Conservation (phyloP, 139 green algal genomes). For the Coelastrella sp. region DNA sequence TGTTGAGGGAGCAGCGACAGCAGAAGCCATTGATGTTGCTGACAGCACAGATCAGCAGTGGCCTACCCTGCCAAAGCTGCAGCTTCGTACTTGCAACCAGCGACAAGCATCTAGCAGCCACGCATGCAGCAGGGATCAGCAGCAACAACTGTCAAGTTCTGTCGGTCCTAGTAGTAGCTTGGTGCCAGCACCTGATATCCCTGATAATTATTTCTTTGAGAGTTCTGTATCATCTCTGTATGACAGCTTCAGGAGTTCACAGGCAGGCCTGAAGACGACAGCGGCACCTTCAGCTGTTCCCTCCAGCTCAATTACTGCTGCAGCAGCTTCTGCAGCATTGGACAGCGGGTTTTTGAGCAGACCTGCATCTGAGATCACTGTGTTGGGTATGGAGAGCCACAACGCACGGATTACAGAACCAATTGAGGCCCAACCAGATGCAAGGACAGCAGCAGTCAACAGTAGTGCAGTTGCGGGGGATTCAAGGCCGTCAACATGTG, state of each 20-base stretch:
- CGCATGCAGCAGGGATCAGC: neutral
- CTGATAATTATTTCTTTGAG: neutral
- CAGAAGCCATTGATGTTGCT: too few relatives aligned
- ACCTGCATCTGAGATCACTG: neutral
- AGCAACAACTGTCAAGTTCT: constrained; percentile 1
- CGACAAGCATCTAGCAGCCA: neutral
- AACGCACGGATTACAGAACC: too few relatives aligned
- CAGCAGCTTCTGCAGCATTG: neutral
- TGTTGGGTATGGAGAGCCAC: neutral
- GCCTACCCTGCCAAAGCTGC: neutral
- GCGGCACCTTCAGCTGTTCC: neutral
- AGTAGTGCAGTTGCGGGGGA: too few relatives aligned
- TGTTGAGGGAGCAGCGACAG: neutral
- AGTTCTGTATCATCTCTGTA: neutral
- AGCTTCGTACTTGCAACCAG: neutral
- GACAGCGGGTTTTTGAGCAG: too few relatives aligned
- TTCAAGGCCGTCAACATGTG: too few relatives aligned
- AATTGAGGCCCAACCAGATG: too few relatives aligned
- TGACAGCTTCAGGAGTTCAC: neutral
- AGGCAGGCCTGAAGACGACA: neutral
- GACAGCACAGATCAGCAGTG: neutral
- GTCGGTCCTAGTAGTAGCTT: neutral
- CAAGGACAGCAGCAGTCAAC: neutral
- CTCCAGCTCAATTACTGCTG: neutral
- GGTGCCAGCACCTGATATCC: constrained; percentile 4